Conservation (phyloP, 805 yeast genomes). For the Saitoella complicata region DNA sequence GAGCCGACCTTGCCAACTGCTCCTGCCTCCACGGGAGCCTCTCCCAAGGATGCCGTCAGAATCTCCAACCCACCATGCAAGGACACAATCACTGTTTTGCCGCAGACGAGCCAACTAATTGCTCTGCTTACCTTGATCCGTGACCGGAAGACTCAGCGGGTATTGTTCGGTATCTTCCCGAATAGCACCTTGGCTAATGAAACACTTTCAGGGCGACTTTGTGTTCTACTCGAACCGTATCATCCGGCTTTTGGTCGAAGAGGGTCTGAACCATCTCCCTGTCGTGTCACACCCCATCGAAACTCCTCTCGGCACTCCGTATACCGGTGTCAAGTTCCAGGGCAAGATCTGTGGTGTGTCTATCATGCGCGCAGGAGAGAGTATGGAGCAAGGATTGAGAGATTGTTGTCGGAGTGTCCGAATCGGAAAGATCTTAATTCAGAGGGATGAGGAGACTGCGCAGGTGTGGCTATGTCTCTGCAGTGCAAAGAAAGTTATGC, state of each 20-base stretch:
- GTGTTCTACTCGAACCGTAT: constrained; percentile 91
- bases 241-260: constrained; percentile 84
- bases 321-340: constrained; percentile 53
- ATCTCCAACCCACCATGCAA: no score
- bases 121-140: constrained; percentile 86
- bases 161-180: not conserved
- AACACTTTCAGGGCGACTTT: constrained; percentile 39
- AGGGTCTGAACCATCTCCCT: constrained; percentile 79
- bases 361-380: constrained; percentile 95
- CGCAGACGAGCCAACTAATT: constrained; percentile 76
- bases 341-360: constrained; percentile 98
- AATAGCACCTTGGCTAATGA: no score
- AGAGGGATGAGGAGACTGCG: constrained; percentile 96
- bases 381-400: constrained; percentile 96
- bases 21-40: no score
- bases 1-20: no score
- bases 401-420: constrained; percentile 95
- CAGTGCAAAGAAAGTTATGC: not conserved
- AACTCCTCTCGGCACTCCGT: constrained; percentile 34
- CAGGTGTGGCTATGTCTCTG: constrained; percentile 44
- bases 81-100: constrained; percentile 35
- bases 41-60: no score
- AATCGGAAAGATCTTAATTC: constrained; percentile 90
- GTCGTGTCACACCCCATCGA: constrained; percentile 50
- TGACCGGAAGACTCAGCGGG: constrained; percentile 60